Conservation (phyloP, 139 green algal species). For the Closterium sp. region DNA sequence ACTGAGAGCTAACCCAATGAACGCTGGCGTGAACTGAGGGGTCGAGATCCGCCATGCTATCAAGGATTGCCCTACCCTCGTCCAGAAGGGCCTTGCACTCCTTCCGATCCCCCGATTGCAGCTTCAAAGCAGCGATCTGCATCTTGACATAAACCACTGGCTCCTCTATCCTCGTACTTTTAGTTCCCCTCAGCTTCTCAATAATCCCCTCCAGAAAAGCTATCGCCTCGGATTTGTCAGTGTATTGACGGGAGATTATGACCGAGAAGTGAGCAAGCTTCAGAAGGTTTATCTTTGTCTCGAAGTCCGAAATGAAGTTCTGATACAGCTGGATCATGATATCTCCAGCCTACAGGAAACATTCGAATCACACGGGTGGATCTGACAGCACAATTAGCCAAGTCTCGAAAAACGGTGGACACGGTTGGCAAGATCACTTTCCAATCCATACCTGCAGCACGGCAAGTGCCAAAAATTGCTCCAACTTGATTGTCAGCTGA, state of each 20-base stretch:
- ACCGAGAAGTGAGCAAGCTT: conserved; percentile 77
- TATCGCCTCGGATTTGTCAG: conserved; percentile 53
- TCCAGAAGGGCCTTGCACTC: conserved; percentile 68
- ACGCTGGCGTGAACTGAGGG: conserved; percentile 81
- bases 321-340: conserved; percentile 78
- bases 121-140: conserved; percentile 82
- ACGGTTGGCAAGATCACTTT: background rate
- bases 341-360: conserved; percentile 50
- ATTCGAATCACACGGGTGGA: background rate
- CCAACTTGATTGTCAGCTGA: conserved; percentile 86
- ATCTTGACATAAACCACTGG: conserved; percentile 80
- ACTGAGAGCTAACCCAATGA: conserved; percentile 79
- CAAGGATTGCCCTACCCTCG: conserved; percentile 73
- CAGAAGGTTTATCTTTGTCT: conserved; percentile 86
- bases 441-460: conserved; percentile 27
- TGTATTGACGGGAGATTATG: conserved; percentile 60
- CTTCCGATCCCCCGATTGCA: conserved; percentile 56
- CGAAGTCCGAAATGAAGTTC: conserved; percentile 89
- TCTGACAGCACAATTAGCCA: background rate
- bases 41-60: conserved; percentile 74
- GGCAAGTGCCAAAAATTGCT: conserved; percentile 58
- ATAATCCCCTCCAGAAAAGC: conserved; percentile 70
- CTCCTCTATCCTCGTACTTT: conserved; percentile 60
- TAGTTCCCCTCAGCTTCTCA: conserved; percentile 65
- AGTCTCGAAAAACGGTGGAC: background rate